Conservation (phyloP, 140 eudicot species). For the Anethum foeniculum region DNA sequence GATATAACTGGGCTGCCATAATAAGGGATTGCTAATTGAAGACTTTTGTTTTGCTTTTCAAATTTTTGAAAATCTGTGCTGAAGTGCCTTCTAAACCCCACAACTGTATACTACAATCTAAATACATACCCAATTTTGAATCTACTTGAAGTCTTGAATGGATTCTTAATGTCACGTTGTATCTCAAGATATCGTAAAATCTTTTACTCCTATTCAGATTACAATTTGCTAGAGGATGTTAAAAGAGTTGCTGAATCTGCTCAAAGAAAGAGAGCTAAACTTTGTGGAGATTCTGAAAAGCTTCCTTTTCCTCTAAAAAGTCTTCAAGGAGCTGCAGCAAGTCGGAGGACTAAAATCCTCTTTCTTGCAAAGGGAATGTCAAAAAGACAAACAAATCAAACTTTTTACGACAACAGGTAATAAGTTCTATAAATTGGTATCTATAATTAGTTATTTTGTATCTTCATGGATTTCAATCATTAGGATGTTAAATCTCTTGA, state of each 20-base stretch:
- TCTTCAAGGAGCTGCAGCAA: constrained; percentile 44
- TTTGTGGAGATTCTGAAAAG: constrained; percentile 37
- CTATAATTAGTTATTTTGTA: not conserved
- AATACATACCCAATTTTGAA: not conserved
- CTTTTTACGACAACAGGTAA: constrained; percentile 43
- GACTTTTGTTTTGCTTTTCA: not conserved
- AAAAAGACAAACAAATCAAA: constrained; percentile 56
- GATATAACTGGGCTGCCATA: not conserved
- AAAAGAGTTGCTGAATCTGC: constrained; percentile 91
- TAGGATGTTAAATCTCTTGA: not conserved
- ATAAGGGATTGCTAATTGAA: not conserved
- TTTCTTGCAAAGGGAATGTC: constrained; percentile 81
- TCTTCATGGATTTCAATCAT: not conserved
- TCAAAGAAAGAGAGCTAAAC: constrained; percentile 50
- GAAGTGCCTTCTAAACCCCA: not conserved
- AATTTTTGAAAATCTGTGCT: not conserved
- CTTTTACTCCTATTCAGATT: constrained; percentile 43
- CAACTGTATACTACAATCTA: not conserved
- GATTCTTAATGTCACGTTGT: not conserved
- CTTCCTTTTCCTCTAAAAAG: constrained; percentile 50
- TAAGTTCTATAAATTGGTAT: not conserved
- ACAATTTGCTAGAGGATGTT: constrained; percentile 85
- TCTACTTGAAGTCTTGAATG: not conserved
- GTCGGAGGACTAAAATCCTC: constrained; percentile 39
- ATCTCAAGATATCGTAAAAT: not conserved